Evolutionary conservation across 2,329 filamentous ascomycete species (phyloP).

Genomic region (Aureobasidium uvarum): DNA sequence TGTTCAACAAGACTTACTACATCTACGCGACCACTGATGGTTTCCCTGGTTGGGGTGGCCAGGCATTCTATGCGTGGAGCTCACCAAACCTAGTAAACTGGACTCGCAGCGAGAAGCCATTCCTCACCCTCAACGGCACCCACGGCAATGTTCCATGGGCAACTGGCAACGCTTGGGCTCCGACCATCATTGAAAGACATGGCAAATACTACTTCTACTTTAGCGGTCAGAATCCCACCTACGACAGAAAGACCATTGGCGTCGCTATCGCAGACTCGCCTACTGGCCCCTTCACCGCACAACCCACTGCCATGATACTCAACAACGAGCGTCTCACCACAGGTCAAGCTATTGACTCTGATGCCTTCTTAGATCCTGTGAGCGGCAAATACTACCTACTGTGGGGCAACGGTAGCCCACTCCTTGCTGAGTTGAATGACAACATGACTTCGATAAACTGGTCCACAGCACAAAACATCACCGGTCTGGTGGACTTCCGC

Average conservation of each 20-base stretch:
- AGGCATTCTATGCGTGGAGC: conserved; percentile 52
- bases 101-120: conserved; percentile 44
- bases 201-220: conserved; percentile 38
- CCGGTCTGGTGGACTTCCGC: conserved; percentile 46
- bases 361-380: conserved; percentile 33
- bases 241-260: conserved; percentile 35
- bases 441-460: conserved; percentile 50
- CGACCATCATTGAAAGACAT: conserved; percentile 33
- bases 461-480: conserved; percentile 38
- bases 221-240: conserved; percentile 35
- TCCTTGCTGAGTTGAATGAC: conserved; percentile 47
- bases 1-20: conserved; percentile 49
- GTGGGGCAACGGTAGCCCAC: conserved; percentile 43
- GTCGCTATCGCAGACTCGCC: conserved; percentile 34
- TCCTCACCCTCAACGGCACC: conserved; percentile 49
- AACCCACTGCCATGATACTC: conserved; percentile 33
- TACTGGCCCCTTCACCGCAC: conserved; percentile 34
- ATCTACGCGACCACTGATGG: conserved; percentile 52
- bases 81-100: conserved; percentile 47
- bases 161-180: conserved; percentile 42
- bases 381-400: conserved; percentile 35
- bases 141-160: conserved; percentile 44
- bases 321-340: conserved; percentile 34
- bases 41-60: conserved; percentile 47
- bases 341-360: conserved; percentile 35